Evolutionary conservation across 495 filamentous ascomycete genomes (phyloP), one percentile per base, ranked within the genome.

Genomic region (Penicillium tannophilum): DNA sequence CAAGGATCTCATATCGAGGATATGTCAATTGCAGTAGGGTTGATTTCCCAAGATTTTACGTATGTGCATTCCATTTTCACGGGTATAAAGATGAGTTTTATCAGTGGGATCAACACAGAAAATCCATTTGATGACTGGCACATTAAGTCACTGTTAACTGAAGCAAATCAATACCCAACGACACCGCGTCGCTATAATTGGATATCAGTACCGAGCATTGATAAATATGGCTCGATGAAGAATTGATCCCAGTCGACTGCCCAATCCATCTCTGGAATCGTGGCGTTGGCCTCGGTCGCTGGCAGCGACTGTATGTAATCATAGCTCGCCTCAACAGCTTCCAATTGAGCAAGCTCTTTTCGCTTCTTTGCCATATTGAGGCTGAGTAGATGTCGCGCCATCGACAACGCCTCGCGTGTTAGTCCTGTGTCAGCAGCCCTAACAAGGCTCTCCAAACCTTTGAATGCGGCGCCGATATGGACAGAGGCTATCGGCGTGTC

Each of bases 351-450:
- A 61, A 73, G 61, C 10, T 71, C 68, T 24, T 56, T 69, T 51
- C 66, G 66, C 56, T 71, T 73, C 61, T 68, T 69, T 19, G 66
- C 56, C 33, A 68, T 63, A 56, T 58, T 68, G 14, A 71, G 56
- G 12, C 58, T 56, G 42, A 73, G 68, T 9, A 73, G 60, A 50
- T 71, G 68, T 35, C 64, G 66, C 35, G 68, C 71, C 9, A 71
- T 69, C 3, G 66, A 69, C 30, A 73, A 56, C 47, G 71, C 68
- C 58, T 73, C 45, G 6, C 68, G 68, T 0, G 70, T 73, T 39
- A 71, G 52, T 35, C 24, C 50, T 50, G 70, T 73, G 56, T 73
- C 68, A 0, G 64, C 55, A 10, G 61, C 64, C 56, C 49, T 63
- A 30, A 68, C 68, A 54, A 73, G 68, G 20, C 60, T 65, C 17